These are phyloP conservation scores for Apiosordaria backusii DNA, from an alignment of 495 filamentous ascomycete species.

Conservation along the genomic window DNA sequence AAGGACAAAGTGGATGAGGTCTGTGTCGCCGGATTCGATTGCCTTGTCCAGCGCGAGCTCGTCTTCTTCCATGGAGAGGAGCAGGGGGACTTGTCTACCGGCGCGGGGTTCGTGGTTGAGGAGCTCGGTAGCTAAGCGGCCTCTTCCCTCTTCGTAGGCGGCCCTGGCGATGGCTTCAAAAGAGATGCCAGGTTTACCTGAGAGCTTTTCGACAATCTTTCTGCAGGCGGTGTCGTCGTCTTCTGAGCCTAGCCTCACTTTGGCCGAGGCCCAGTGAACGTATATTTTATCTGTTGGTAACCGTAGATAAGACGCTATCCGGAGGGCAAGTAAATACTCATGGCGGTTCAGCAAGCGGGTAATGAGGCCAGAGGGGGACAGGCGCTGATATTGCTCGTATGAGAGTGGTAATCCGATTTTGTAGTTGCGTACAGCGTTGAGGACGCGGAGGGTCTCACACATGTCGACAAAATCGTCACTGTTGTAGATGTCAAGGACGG, in stretches of 20 bases:
- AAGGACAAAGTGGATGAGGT: slow-evolving; percentile 85
- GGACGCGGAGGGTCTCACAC: slow-evolving; percentile 88
- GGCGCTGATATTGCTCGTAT: slow-evolving; percentile 81
- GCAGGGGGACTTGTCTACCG: slow-evolving; percentile 90
- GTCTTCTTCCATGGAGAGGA: slow-evolving; percentile 93
- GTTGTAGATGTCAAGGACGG: slow-evolving; percentile 91
- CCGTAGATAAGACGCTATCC: slow-evolving; percentile 82
- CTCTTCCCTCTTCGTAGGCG: slow-evolving; percentile 92
- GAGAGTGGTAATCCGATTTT: slow-evolving; percentile 88
- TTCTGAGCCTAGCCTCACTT: slow-evolving; percentile 78
- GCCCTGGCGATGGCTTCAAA: slow-evolving; percentile 91
- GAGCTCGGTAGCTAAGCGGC: slow-evolving; percentile 79
- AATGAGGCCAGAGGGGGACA: slow-evolving; percentile 84
- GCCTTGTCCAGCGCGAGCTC: slow-evolving; percentile 95
- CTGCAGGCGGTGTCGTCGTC: slow-evolving; percentile 86
- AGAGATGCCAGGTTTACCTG: slow-evolving; percentile 84
- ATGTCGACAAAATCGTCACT: slow-evolving; percentile 98
- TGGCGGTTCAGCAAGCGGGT: slow-evolving; percentile 80
- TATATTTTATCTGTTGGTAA: slow-evolving; percentile 88
- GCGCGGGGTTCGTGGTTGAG: slow-evolving; percentile 91
- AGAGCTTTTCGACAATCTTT: slow-evolving; percentile 79
- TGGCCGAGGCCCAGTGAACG: slow-evolving; percentile 93
- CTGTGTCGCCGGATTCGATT: slow-evolving; percentile 91
- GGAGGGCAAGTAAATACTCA: slow-evolving; percentile 87
- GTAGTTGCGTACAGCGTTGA: slow-evolving; percentile 88